phyloP scores from a whole-genome alignment of 305 asterid species.

The Lippia alba region DNA sequence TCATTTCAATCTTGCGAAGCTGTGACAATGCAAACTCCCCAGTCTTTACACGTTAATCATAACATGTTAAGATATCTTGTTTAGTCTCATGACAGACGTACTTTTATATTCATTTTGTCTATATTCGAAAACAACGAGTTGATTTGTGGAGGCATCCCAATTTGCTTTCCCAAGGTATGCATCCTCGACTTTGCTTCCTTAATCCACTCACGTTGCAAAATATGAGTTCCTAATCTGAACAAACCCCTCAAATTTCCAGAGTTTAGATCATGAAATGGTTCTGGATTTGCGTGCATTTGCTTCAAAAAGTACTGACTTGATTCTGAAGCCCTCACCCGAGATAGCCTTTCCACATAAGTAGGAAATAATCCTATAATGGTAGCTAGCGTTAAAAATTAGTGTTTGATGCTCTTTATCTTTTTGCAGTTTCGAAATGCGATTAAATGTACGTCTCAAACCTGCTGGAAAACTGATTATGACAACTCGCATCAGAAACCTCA shows the following conservation, averaged over 20 bases:
- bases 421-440: slow-evolving; percentile 67
- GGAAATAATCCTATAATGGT: neutral
- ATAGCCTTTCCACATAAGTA: slow-evolving; percentile 71
- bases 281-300: slow-evolving; percentile 75
- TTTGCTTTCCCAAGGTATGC: neutral
- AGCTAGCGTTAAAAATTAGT: neutral
- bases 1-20: too few relatives aligned
- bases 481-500: slow-evolving; percentile 73
- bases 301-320: slow-evolving; percentile 68
- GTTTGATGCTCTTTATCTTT: slow-evolving; percentile 12
- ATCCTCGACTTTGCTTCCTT: neutral
- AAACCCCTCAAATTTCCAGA: slow-evolving; percentile 42
- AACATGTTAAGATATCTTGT: too few relatives aligned
- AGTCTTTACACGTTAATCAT: too few relatives aligned
- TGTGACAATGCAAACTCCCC: too few relatives aligned
- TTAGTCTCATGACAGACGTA: neutral
- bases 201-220: too few relatives aligned
- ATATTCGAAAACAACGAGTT: neutral
- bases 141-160: neutral
- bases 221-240: too few relatives aligned
- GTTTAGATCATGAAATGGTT: slow-evolving; percentile 51
- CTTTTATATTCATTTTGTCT: neutral
- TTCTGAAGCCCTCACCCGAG: slow-evolving; percentile 67
- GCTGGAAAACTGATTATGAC: slow-evolving; percentile 67
- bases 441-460: slow-evolving; percentile 62